phyloP scores from a whole-genome alignment of 169 alveolate genomes.

The Plasmodium fragile region DNA sequence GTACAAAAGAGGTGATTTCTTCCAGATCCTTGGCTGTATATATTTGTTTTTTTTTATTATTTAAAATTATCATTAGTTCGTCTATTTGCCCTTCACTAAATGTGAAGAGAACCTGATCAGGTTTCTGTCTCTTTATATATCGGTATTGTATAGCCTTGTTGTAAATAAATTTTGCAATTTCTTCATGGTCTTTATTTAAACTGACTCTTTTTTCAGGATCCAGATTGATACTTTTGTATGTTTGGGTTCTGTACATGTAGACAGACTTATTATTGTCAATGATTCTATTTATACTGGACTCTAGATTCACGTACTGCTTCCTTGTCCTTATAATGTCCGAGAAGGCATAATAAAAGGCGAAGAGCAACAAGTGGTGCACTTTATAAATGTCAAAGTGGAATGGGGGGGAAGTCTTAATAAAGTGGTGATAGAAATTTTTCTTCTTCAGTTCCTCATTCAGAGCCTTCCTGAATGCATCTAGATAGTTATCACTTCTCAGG shows the following conservation, averaged over 20 bases:
- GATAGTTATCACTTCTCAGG: constrained; percentile 26
- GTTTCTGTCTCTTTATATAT: background rate
- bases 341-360: constrained; percentile 68
- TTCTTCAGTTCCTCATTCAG: constrained; percentile 36
- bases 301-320: constrained; percentile 48
- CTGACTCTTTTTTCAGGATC: constrained; percentile 35
- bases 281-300: constrained; percentile 26
- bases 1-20: constrained; percentile 38
- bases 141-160: constrained; percentile 46
- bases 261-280: constrained; percentile 27
- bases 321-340: constrained; percentile 59
- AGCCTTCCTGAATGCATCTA: constrained; percentile 57
- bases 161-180: constrained; percentile 49
- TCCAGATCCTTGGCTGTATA: background rate
- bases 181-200: constrained; percentile 30
- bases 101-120: background rate
- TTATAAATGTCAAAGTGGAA: constrained; percentile 42
- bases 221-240: constrained; percentile 1
- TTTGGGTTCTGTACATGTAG: constrained; percentile 29
- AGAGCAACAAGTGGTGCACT: constrained; percentile 45
- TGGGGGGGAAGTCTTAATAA: constrained; percentile 58
- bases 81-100: constrained; percentile 12
- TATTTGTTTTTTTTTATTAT: constrained; percentile 24
- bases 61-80: constrained; percentile 23
- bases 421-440: constrained; percentile 41